These are phyloP conservation scores for Acanthamoeba royreba DNA, from an alignment of 208 protist species.

Conservation along the genomic window DNA sequence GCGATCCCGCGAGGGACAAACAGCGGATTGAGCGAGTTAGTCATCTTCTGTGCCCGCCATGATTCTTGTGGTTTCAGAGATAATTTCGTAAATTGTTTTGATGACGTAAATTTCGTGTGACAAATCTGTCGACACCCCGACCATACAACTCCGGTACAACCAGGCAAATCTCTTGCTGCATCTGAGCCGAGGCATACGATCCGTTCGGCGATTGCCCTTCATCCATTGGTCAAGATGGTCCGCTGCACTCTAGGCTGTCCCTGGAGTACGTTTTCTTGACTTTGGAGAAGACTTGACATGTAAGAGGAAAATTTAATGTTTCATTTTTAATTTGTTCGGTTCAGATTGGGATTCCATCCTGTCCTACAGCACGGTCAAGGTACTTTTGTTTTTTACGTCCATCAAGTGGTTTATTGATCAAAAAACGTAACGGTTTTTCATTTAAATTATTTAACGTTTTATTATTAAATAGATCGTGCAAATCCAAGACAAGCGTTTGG, in stretches of 20 bases:
- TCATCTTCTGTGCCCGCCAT: too few relatives aligned
- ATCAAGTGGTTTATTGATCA: background rate
- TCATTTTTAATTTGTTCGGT: background rate
- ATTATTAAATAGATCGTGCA: background rate
- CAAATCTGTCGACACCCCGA: too few relatives aligned
- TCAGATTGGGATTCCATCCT: background rate
- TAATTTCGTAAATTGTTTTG: too few relatives aligned
- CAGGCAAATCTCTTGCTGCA: too few relatives aligned
- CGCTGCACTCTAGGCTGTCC: background rate
- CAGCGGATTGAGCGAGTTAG: background rate
- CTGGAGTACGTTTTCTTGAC: background rate
- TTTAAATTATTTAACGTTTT: background rate
- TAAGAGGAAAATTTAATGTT: background rate
- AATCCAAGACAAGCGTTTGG: background rate
- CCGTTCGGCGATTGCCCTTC: too few relatives aligned
- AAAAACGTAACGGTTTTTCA: too few relatives aligned
- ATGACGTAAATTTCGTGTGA: too few relatives aligned
- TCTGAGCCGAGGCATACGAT: too few relatives aligned
- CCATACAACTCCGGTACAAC: too few relatives aligned
- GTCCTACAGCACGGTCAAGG: slow-evolving; percentile 42
- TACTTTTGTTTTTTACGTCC: background rate
- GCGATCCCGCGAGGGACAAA: background rate
- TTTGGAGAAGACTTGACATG: background rate
- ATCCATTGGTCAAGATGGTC: too few relatives aligned
- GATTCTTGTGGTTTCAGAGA: too few relatives aligned